phyloP scores from a whole-genome alignment of 441 rosid genomes.

The Breynia disticha region DNA sequence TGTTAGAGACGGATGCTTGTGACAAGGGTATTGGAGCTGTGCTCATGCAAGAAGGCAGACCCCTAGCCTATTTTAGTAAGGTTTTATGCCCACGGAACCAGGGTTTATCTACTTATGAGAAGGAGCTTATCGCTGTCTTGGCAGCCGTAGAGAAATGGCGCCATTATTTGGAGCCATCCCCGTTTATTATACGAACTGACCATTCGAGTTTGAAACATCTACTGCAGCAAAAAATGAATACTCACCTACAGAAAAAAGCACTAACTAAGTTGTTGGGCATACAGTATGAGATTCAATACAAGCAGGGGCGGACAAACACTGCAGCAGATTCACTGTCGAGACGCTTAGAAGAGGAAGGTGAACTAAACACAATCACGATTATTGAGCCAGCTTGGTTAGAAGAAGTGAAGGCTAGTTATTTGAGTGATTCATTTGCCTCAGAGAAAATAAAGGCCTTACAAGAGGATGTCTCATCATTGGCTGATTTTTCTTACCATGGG shows the following conservation, averaged over 20 bases:
- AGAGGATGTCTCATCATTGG: no score
- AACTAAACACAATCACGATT: background rate
- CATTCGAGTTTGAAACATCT: background rate
- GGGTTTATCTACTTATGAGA: background rate
- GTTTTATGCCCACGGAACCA: background rate
- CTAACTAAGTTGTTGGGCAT: no score
- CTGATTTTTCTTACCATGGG: no score
- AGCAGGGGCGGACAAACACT: background rate
- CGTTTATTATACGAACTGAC: background rate
- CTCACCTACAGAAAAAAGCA: no score
- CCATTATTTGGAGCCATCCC: no score
- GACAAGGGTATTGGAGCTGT: accelerated
- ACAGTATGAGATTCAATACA: background rate
- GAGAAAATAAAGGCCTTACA: no score
- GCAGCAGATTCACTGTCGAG: background rate
- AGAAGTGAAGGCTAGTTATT: no score
- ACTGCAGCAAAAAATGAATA: background rate
- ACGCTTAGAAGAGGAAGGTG: background rate
- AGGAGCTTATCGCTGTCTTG: background rate
- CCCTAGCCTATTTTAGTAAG: background rate
- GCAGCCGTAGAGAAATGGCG: background rate
- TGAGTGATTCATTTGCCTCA: no score
- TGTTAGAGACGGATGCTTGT: background rate
- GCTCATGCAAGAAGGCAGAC: background rate
- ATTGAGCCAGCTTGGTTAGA: no score